Percentiles rank a stretch among this genome's conserved stretches.
phyloP scores from a whole-genome alignment of 495 filamentous ascomycete species.

The Aspergillus leporis region DNA sequence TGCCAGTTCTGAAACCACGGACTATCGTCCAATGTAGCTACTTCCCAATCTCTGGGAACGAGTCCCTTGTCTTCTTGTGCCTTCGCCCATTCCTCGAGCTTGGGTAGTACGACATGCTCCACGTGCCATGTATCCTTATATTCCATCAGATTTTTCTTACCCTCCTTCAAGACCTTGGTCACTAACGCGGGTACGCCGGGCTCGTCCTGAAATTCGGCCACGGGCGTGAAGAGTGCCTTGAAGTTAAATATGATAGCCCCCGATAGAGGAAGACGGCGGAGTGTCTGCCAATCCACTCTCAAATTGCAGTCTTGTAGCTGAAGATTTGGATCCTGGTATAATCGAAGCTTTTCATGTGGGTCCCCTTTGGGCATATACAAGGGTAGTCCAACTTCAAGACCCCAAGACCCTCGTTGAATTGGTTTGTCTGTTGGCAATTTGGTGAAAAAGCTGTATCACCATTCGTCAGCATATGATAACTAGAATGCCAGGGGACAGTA shows the following conservation, averaged over 20 bases:
- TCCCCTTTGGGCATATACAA: constrained; percentile 79
- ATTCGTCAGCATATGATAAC: constrained; percentile 2
- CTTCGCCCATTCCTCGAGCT: constrained; percentile 62
- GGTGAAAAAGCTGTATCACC: constrained; percentile 65
- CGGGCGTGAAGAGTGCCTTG: constrained; percentile 82
- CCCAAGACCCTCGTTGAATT: constrained; percentile 89
- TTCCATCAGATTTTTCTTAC: constrained; percentile 72
- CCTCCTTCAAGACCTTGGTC: constrained; percentile 66
- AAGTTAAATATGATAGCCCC: constrained; percentile 85
- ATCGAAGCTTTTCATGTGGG: constrained; percentile 60
- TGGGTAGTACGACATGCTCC: constrained; percentile 71
- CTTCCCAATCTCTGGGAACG: constrained; percentile 65
- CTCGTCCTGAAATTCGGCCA: constrained; percentile 73
- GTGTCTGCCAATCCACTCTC: constrained; percentile 92
- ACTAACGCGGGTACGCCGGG: constrained; percentile 70
- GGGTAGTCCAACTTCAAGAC: constrained; percentile 73
- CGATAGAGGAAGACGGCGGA: constrained; percentile 77
- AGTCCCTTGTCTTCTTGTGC: constrained; percentile 71
- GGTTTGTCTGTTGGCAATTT: constrained; percentile 73
- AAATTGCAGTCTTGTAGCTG: constrained; percentile 63
- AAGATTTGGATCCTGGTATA: constrained; percentile 56
- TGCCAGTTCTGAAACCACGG: constrained; percentile 84
- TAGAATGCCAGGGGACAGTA: constrained; percentile 5
- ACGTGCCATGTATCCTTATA: constrained; percentile 89
- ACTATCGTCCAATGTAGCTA: constrained; percentile 74